Base-by-base conservation (phyloP, 2,329 filamentous ascomycete genomes). In the Grosmannia penicillata region DNA sequence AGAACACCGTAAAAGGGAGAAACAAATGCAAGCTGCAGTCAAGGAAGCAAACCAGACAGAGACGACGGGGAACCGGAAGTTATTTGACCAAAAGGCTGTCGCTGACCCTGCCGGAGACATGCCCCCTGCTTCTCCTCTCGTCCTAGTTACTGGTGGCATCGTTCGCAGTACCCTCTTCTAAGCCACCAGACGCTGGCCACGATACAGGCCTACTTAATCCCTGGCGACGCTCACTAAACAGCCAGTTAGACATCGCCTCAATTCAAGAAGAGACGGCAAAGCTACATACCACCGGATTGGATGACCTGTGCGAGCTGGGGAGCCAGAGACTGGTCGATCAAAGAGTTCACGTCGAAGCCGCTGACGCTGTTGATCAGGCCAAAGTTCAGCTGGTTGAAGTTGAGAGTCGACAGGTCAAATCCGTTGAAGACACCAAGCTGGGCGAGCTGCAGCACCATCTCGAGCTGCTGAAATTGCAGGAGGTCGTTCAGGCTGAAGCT, bases 361-460 rank as follows among this genome's bases (percentile, higher is more conserved):
- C 46, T 42, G 35, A 57, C 37, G 41, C 42, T 34, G 46, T 50
- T 47, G 38, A 51, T 45, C 11, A 49, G 42, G 23, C 47, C 45
- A 25, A 48, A 39, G 39, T 47, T 41, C 36, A 48, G 34, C 39
- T 29, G 38, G 44, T 50, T 47, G 40, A 55, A 38, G 38, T 26
- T 31, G 24, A 51, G 39, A 17, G 44, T 39, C 23, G 48, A 44
- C 27, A 57, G 43, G 33, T 52, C 51, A 41, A 58, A 49, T 42
- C 46, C 43, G 40, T 44, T 46, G 39, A 56, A 47, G 18, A 56
- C 47, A 28, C 44, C 44, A 27, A 45, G 43, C 42, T 45, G 39
- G 26, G 46, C 46, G 18, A 72, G 37, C 46, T 49, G 43, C 33
- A 44, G 39, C 26, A 48, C 32, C 29, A 44, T 36, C 27, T 42